Percentiles rank a stretch among this genome's conserved stretches.
Evolutionary conservation across 208 protist species (phyloP).

Genomic region (Acanthamoeba healyi): DNA sequence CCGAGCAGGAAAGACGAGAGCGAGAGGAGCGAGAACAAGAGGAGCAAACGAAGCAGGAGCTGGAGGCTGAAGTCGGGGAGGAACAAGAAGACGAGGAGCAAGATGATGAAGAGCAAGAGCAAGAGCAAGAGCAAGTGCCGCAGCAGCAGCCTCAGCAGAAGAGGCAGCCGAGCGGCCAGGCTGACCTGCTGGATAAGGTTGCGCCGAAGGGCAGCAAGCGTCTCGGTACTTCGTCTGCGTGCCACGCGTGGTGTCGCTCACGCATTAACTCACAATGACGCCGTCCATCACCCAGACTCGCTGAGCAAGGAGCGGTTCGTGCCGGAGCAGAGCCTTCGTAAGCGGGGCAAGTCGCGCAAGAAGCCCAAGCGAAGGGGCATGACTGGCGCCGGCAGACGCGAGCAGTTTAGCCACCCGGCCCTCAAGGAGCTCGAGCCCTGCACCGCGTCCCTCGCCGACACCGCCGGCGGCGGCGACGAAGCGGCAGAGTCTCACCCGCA

Average conservation of each 20-base stretch:
- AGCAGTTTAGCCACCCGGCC: slow-evolving; percentile 18
- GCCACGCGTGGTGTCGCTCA: neutral
- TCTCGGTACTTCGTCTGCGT: neutral
- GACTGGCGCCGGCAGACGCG: neutral
- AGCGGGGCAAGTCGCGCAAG: neutral
- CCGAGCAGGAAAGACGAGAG: neutral
- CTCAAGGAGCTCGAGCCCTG: slow-evolving; percentile 58
- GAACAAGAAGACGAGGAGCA: neutral
- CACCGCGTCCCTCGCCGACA: neutral
- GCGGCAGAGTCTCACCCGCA: neutral
- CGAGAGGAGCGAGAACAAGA: neutral
- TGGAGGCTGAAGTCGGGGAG: neutral
- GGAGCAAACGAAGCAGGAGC: neutral
- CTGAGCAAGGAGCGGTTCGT: slow-evolving; percentile 54
- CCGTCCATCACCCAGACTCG: neutral
- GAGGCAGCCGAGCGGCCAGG: neutral
- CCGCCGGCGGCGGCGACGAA: neutral
- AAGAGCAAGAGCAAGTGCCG: neutral
- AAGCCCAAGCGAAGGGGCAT: neutral
- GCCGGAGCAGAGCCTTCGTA: neutral
- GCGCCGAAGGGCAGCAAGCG: neutral
- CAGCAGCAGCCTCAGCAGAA: neutral
- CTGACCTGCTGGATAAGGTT: neutral
- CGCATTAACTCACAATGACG: neutral
- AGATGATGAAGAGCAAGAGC: neutral